phyloP scores from a whole-genome alignment of 2,329 filamentous ascomycete genomes.

The Paraphaeosphaeria minitans region DNA sequence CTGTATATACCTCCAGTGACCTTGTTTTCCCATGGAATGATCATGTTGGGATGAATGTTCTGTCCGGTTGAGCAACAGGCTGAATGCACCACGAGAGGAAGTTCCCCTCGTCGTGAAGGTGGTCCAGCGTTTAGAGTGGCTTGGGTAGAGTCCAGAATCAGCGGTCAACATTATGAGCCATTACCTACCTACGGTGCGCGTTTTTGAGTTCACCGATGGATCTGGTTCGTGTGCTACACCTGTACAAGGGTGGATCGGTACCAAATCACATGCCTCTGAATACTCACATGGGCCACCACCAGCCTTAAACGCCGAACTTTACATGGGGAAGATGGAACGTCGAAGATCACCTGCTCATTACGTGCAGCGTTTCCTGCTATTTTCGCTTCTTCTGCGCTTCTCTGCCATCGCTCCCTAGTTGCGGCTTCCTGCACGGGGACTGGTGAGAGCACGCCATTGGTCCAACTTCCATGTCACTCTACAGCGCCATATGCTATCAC shows the following conservation, averaged over 20 bases:
- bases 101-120: too few species aligned
- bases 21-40: too few species aligned
- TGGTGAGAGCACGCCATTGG: neutral
- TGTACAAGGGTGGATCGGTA: neutral
- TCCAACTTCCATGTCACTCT: neutral
- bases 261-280: neutral
- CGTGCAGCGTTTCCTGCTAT: neutral
- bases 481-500: neutral
- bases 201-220: too few species aligned
- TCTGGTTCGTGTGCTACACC: too few species aligned
- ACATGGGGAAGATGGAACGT: neutral
- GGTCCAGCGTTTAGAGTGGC: too few species aligned
- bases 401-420: conserved; percentile 1
- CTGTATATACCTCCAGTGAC: neutral
- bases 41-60: too few species aligned
- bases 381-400: neutral
- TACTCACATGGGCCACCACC: neutral
- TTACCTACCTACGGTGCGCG: too few species aligned
- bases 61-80: too few species aligned
- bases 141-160: too few species aligned
- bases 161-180: too few species aligned
- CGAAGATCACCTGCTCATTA: neutral
- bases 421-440: neutral
- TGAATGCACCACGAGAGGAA: too few species aligned
- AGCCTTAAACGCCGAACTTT: neutral